A percentile compares a stretch with the other conserved stretches of the same genome.
Conservation (phyloP, 192 early-diverging fungal genomes). For the Mortierella hygrophila region DNA sequence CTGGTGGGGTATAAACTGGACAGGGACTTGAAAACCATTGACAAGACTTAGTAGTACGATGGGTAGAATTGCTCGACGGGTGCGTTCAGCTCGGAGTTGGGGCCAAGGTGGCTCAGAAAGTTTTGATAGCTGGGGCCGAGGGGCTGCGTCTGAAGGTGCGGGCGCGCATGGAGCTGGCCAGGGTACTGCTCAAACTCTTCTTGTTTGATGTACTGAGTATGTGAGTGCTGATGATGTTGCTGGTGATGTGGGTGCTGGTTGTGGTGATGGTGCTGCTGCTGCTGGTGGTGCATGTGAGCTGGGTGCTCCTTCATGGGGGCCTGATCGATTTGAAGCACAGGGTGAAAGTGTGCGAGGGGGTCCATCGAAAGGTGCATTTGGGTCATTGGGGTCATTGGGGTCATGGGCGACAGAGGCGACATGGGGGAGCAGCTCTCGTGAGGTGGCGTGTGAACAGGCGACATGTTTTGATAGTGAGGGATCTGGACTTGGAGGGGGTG, state of each 20-base stretch:
- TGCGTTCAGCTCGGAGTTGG: slow-evolving; percentile 22
- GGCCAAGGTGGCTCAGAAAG: slow-evolving; percentile 15
- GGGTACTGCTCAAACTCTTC: slow-evolving; percentile 23
- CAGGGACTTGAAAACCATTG: not conserved
- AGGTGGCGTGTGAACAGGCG: slow-evolving; percentile 48
- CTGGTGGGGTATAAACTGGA: not conserved
- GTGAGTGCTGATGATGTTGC: slow-evolving; percentile 15
- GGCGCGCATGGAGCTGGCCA: slow-evolving; percentile 7
- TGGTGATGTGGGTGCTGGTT: slow-evolving; percentile 14
- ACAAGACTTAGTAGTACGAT: not conserved
- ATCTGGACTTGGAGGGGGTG: slow-evolving; percentile 36
- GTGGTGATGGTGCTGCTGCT: slow-evolving; percentile 22
- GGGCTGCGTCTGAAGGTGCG: slow-evolving; percentile 13
- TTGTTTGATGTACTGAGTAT: slow-evolving; percentile 6
- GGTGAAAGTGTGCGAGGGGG: slow-evolving; percentile 25
- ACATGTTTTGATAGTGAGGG: slow-evolving; percentile 34
- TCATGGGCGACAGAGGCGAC: slow-evolving; percentile 49
- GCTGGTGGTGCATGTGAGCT: slow-evolving; percentile 2
- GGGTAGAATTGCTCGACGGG: slow-evolving; percentile 14
- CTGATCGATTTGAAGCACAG: slow-evolving; percentile 30
- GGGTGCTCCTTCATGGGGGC: slow-evolving; percentile 10
- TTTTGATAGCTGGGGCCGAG: slow-evolving; percentile 16
- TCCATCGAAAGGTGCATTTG: slow-evolving; percentile 33
- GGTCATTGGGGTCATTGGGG: slow-evolving; percentile 38
- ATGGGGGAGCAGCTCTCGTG: slow-evolving; percentile 30